Evolutionary conservation across 2,329 filamentous ascomycete genomes (phyloP).

Genomic region (Pseudogymnoascus sp.): DNA sequence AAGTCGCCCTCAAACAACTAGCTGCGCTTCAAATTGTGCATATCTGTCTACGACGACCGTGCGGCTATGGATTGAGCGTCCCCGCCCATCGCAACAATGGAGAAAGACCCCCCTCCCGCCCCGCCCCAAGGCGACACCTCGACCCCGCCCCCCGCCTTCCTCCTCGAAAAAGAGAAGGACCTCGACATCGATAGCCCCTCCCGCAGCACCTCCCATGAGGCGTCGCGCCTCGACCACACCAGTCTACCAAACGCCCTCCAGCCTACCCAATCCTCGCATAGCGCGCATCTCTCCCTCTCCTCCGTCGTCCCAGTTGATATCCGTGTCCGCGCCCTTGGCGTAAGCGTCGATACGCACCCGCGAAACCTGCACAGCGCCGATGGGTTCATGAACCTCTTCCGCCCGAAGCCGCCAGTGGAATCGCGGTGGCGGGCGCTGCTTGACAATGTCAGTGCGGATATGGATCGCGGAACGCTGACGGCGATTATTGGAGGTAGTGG

Average conservation of each 20-base stretch:
- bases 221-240: background rate
- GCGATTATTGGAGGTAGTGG: constrained; percentile 70
- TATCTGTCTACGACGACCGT: background rate
- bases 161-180: background rate
- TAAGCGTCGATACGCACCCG: constrained; percentile 51
- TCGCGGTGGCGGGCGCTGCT: constrained; percentile 41
- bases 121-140: background rate
- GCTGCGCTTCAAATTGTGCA: background rate
- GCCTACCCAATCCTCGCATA: constrained; percentile 13
- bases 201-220: background rate
- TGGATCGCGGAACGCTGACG: constrained; percentile 59
- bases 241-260: background rate
- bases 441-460: constrained; percentile 53
- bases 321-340: constrained; percentile 43
- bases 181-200: background rate
- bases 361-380: constrained; percentile 42
- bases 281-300: constrained; percentile 26
- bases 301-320: constrained; percentile 50
- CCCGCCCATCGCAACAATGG: background rate
- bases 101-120: background rate
- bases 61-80: background rate
- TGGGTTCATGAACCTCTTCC: constrained; percentile 30
- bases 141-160: background rate
- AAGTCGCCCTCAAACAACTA: background rate
- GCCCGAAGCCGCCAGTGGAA: constrained; percentile 23